Evolutionary conservation across 805 yeast species (phyloP).

Genomic region (Yamadazyma kitorensis): DNA sequence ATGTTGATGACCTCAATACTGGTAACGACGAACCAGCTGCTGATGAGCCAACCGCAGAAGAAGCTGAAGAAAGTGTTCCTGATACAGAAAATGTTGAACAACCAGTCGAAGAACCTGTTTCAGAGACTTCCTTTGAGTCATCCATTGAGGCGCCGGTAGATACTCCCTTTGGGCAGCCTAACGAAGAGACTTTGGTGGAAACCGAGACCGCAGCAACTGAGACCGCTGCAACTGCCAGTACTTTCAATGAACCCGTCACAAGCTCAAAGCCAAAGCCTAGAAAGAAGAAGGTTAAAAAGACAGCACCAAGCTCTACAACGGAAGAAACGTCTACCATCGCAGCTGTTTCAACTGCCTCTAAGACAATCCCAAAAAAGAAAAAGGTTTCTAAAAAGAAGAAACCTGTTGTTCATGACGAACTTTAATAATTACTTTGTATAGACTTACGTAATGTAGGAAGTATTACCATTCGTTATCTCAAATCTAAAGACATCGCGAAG

Average conservation of each 20-base stretch:
- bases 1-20: no score
- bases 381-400: conserved; percentile 3
- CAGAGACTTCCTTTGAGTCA: background rate
- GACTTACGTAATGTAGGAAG: no score
- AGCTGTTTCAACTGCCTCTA: no score
- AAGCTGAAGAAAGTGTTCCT: conserved; percentile 1
- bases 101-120: conserved; percentile 1
- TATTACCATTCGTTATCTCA: no score
- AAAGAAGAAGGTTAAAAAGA: conserved; percentile 3
- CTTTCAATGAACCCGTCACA: background rate
- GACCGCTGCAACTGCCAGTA: background rate
- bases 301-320: background rate
- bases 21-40: conserved; percentile 4
- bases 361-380: conserved; percentile 3
- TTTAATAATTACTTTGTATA: conserved; percentile 3
- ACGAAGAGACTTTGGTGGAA: background rate
- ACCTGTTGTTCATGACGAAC: conserved; percentile 11
- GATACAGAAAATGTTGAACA: conserved; percentile 1
- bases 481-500: no score
- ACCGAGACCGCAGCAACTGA: background rate
- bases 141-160: background rate
- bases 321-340: background rate
- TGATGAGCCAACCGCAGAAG: conserved; percentile 3
- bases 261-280: background rate
- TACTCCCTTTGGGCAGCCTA: no score